Evolutionary conservation across 768 basidiomycete species (phyloP), one percentile per base, ranked within the genome.

Genomic region (Wakefieldia striispora): DNA sequence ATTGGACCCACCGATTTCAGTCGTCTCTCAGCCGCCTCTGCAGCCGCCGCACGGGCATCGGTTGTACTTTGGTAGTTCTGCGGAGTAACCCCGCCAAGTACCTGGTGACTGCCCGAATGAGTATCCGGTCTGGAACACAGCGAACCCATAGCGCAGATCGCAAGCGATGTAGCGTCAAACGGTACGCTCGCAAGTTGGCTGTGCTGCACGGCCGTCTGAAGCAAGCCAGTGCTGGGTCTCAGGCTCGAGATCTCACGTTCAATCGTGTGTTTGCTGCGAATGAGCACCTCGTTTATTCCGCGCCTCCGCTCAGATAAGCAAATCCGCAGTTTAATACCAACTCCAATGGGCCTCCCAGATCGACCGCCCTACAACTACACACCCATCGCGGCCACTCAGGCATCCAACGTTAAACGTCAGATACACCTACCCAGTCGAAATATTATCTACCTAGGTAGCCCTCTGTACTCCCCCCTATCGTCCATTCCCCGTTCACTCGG

Each of bases 11-110:
- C 83, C 60, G 75, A 73, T 67, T 81, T 72, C 63, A 76, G 54
- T 55, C 83, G 74, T 58, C 76, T 76, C 64, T 83, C 82, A 55
- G 83, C 83, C 52, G 83, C 83, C 64, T 78, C 78, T 64, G 80
- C 78, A 49, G 80, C 80, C 63, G 82, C 82, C 43, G 71, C 68
- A 59, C 79, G 77, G 62, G 75, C 68, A 71, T 81, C 69, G 49
- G 58, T 43, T 52, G 63, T 57, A 59, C 57, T 63, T 62, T 70
- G 58, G 19, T 50, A 40, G 21, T 59, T 51, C 26, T 40, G 61
- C 40, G 69, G 49, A 38, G 69, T 59, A 47, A 68, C 48, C 48
- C 73, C 68, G 14, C 75, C 71, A 45, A 82, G 69, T 19, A 83
- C 73, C 14, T 81, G 79, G 42, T 79, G 78, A 45, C 77, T 69